Base-by-base conservation (phyloP, 169 alveolate species). In the Blepharisma undulans region DNA sequence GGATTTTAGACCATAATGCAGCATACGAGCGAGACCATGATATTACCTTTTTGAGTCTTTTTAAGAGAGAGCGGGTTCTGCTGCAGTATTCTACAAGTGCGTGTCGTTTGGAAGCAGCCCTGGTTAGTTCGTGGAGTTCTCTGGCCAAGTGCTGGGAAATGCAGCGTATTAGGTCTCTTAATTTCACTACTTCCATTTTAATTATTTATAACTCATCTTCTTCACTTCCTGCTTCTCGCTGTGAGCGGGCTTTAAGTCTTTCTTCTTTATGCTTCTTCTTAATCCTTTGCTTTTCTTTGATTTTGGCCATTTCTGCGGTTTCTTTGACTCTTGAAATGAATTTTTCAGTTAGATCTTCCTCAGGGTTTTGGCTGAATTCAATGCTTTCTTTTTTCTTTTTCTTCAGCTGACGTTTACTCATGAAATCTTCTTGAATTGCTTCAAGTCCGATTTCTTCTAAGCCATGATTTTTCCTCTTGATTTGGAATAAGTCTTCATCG, bases 381-480 rank as follows among this genome's bases (percentile, higher is more conserved):
- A 84, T 80, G 61, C 93, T 92, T 32, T 90, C 93, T 30, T 60
- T 78, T 16, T 72, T 89, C 76, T 81, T 87, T 60, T 93, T 89
- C 89, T 81, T 86, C 19, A 90, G 88, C 59, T 59, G 33, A 1
- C 66, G 78, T 33, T 90, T 93, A 29, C 85, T 34, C 79, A 77
- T 88, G 27, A 88, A 16, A 12, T 88, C 87, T 12, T 88, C 25
- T 30, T 87, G 33, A 18, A 33, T 87, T 66, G 76, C 76, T 21
- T 48, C 81, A 25, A 61, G 33, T 19, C 29, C 36, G 48, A 77
- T 30, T 77, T 88, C 87, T 14, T 88, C 72, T 30, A 77, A 81
- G 18, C 77, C 91, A 19, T 87, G 21, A 22, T 87, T 33, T 36
- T 87, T 14, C 29, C 27, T 74, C 74, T 48, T 48, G 0, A 48